Base-by-base conservation (phyloP, 108 stramenopile species). In the Fragilariopsis cylindrus region DNA sequence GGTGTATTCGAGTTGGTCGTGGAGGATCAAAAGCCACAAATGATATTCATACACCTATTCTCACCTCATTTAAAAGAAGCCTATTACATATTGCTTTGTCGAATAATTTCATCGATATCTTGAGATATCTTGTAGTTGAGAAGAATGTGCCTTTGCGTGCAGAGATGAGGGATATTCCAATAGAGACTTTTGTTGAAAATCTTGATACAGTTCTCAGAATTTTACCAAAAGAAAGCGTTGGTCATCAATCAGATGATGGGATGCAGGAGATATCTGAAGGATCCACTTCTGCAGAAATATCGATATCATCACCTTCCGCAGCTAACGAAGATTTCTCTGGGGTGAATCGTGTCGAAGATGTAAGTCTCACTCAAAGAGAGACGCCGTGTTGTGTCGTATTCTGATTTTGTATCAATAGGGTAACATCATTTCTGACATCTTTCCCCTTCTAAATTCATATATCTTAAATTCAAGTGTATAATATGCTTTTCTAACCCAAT, bases 101-200 rank as follows among this genome's bases (percentile, higher is more conserved):
- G 50, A 82, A 82, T 16, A 70, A 83, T 57, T 70, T 87, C 46
- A 71, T 90, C n/a, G 89, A 74, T 9, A 85, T 92, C 39, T 78
- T 91, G 54, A 72, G 85, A 54, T 95, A 92, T 65, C 82, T 95
- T 45, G 88, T 95, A 7, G 86, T 89, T 11, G 87, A 92, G 52
- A 95, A 91, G 63, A 65, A 78, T 3, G 79, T 92, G 55, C 60
- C 77, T 3, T 64, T 94, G 3, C 66, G 76, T 46, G 88, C 75
- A 12, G 90, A 91, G 60, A 30, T 30, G 30, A 81, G 85, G 65
- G 81, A 88, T 30, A 57, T 93, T 42, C 79, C 81, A 5, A 53
- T 81, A 40, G 87, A 81, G 30, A 82, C 64, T 44, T 55, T 82
- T 15, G 13, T 74, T 1, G 69, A 72, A 55, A 80, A 79, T 57